Percentiles rank a stretch among this genome's conserved stretches.
Conservation (phyloP, 1,284 basidiomycete species). For the Boletellus sp. region DNA sequence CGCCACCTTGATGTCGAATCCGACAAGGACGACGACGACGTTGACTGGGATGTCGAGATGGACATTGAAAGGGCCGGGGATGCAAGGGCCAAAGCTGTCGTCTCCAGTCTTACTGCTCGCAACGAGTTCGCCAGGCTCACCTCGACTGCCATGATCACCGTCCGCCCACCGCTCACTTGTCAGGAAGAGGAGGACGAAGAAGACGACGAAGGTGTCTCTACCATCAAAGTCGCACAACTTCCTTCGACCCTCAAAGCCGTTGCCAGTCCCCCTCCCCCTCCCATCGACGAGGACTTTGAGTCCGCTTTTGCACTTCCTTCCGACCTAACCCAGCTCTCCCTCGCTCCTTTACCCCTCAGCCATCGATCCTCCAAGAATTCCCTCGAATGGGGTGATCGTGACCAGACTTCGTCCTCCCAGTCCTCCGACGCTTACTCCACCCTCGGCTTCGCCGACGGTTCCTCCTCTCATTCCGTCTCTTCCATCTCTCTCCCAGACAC, state of each 20-base stretch:
- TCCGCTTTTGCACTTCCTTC: constrained; percentile 73
- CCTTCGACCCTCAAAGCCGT: constrained; percentile 35
- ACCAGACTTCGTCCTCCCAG: constrained; percentile 75
- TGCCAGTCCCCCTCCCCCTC: constrained; percentile 31
- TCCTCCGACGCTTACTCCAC: constrained; percentile 79
- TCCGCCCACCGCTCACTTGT: constrained; percentile 56
- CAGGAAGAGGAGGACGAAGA: constrained; percentile 56
- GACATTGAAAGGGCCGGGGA: constrained; percentile 57
- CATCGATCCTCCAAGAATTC: constrained; percentile 76
- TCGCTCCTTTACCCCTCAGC: constrained; percentile 65
- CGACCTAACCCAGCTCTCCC: constrained; percentile 72
- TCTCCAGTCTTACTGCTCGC: constrained; percentile 36
- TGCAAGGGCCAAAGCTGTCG: constrained; percentile 43
- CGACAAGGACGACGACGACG: constrained; percentile 58
- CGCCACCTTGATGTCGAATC: constrained; percentile 51
- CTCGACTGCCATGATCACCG: constrained; percentile 47
- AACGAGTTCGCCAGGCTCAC: constrained; percentile 27
- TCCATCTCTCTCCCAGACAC: constrained; percentile 65
- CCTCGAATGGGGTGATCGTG: constrained; percentile 79
- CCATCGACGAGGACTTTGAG: constrained; percentile 70
- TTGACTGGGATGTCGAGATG: constrained; percentile 78
- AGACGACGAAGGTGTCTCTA: constrained; percentile 77
- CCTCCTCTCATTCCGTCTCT: constrained; percentile 65
- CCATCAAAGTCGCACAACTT: constrained; percentile 66
- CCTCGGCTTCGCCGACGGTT: constrained; percentile 67